Evolutionary conservation across 2,329 filamentous ascomycete genomes (phyloP).

Genomic region (Fusarium napiforme): DNA sequence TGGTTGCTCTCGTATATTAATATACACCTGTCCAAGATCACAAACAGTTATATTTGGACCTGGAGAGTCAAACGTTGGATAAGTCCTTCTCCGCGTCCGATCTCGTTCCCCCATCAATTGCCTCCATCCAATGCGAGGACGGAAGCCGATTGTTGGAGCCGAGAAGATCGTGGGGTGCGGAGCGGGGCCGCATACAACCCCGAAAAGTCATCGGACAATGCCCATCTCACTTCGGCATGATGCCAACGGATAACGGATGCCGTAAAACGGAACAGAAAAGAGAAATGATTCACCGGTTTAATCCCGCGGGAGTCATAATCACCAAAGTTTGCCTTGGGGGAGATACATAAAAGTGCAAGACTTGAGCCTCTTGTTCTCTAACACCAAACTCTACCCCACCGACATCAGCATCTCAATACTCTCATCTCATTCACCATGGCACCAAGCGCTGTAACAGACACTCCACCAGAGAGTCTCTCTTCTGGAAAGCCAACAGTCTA

Average conservation of each 20-base stretch:
- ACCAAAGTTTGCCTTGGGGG: accelerated
- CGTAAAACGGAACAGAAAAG: background rate
- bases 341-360: constrained; percentile 20
- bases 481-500: constrained; percentile 52
- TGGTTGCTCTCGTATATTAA: constrained; percentile 29
- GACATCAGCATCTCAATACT: background rate
- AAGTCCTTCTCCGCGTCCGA: background rate
- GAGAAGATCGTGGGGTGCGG: constrained; percentile 13
- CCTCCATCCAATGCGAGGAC: background rate
- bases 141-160: background rate
- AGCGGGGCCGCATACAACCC: constrained; percentile 1
- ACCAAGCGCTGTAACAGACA: constrained; percentile 11
- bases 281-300: background rate
- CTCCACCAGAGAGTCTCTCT: background rate
- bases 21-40: background rate
- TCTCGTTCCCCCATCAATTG: background rate
- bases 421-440: constrained; percentile 3
- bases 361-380: background rate
- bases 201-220: background rate
- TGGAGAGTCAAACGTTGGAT: too few species aligned
- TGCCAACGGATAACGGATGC: background rate
- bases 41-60: background rate
- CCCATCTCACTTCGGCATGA: background rate
- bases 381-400: background rate
- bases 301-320: background rate